Percentiles rank a stretch among this genome's conserved stretches.
phyloP scores from a whole-genome alignment of 1,139 yeast species.

The Suhomyces bribrorum region DNA sequence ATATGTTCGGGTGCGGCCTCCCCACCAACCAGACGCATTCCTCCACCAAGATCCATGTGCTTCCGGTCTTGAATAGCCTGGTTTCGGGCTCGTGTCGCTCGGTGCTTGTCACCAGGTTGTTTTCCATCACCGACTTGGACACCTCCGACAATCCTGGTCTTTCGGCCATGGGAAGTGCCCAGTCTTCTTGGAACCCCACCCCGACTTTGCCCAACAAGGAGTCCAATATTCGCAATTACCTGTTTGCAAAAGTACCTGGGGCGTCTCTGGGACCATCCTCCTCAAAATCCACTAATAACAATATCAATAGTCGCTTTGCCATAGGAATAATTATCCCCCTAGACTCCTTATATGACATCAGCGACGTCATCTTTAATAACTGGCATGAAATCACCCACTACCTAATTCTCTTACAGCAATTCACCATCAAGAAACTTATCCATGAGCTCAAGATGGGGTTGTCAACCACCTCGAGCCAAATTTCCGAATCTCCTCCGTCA shows the following conservation, averaged over 20 bases:
- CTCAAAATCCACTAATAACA: conserved; percentile 17
- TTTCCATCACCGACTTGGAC: conserved; percentile 39
- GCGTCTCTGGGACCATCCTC: neutral
- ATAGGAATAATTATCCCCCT: conserved; percentile 53
- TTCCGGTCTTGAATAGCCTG: conserved; percentile 43
- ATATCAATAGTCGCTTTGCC: conserved; percentile 43
- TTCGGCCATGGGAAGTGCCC: conserved; percentile 1
- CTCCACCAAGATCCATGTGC: conserved; percentile 48
- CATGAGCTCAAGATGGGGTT: conserved; percentile 16
- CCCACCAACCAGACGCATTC: conserved; percentile 50
- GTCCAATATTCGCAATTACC: conserved; percentile 8
- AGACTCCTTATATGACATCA: conserved; percentile 31
- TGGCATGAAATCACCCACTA: conserved; percentile 52
- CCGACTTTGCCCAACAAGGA: conserved; percentile 32
- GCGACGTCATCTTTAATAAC: conserved; percentile 47
- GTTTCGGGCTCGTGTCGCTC: conserved; percentile 33
- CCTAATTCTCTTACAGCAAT: conserved; percentile 40
- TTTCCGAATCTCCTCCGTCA: neutral
- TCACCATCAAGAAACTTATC: conserved; percentile 39
- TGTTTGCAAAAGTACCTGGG: conserved; percentile 1
- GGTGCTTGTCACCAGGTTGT: conserved; percentile 48
- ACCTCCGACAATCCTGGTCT: conserved; percentile 7
- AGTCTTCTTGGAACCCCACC: conserved; percentile 32
- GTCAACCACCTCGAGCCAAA: conserved; percentile 1
- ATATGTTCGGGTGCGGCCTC: conserved; percentile 59